These are phyloP conservation scores for Andrographis paniculata DNA, from an alignment of 305 asterid genomes.

Conservation along the genomic window DNA sequence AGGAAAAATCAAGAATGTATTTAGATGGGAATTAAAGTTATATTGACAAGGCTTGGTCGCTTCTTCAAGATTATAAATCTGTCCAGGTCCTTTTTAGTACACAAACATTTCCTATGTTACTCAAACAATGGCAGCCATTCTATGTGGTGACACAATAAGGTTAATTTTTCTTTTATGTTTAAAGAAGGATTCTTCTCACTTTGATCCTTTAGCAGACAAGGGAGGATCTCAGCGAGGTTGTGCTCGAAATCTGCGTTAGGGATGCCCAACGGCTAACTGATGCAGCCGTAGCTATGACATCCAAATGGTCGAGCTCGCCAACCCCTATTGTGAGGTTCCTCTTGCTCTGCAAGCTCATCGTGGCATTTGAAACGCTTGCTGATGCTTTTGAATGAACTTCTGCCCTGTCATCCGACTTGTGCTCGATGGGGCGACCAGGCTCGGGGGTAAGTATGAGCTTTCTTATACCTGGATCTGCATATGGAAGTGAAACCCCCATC, in stretches of 20 bases:
- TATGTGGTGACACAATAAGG: no score
- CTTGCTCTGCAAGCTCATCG: slow-evolving; percentile 30
- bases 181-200: background rate
- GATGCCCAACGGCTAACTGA: slow-evolving; percentile 60
- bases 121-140: no score
- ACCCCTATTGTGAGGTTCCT: slow-evolving; percentile 49
- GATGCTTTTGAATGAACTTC: slow-evolving; percentile 25
- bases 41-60: no score
- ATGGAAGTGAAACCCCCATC: slow-evolving; percentile 1
- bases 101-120: no score
- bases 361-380: slow-evolving; percentile 15
- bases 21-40: no score
- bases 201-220: slow-evolving; percentile 31
- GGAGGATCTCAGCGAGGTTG: slow-evolving; percentile 36
- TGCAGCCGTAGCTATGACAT: slow-evolving; percentile 29
- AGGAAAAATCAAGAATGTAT: no score
- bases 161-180: background rate
- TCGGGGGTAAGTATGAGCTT: slow-evolving; percentile 25
- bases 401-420: slow-evolving; percentile 19
- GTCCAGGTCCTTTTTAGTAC: no score
- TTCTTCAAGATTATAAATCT: no score
- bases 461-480: slow-evolving; percentile 32
- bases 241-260: slow-evolving; percentile 37
- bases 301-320: slow-evolving; percentile 49
- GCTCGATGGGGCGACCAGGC: slow-evolving; percentile 16